Base-by-base conservation (phyloP, 1,284 basidiomycete species). In the Moesziomyces sp. region DNA sequence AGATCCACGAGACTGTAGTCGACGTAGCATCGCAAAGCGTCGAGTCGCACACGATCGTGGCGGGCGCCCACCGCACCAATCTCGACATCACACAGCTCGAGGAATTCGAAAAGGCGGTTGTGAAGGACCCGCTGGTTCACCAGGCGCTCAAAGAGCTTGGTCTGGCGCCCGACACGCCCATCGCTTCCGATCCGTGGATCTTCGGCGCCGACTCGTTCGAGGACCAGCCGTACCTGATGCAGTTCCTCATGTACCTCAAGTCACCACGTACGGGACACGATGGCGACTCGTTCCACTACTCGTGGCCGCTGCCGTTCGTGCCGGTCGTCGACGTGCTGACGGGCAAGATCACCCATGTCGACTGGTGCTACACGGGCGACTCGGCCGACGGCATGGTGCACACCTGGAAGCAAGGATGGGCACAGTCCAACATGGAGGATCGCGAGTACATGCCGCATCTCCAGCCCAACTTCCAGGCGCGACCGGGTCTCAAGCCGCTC, bases 221-320 rank as follows among this genome's bases (percentile, higher is more conserved):
- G 14, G 58, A 75, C 24, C 55, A 76, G 52, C 76, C 74, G 8
- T 57, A 53, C 46, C 49, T 73, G 46, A 59, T 76, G 54, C 65
- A 65, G 47, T 78, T 69, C 56, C 70, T 72, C 51, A 72, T 74
- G 67, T 78, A 66, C 50, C 57, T 78, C 53, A 63, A 66, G 55
- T 64, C 70, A 3, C 70, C 64, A 10, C 42, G 59, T 4, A 35
- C 28, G 16, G 63, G 44, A 3, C 26, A 57, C 33, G 61, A 79
- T 42, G 61, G 59, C 3, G 74, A 83, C 50, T 70, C 75, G 40
- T 80, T 78, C 69, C 84, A 85, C 76, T 85, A 85, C 70, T 73
- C 84, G 28, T 73, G 74, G 18, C 85, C 85, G 1, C 66, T 85
- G 8, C 85, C 85, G 5, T 65, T 86, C 49, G 68, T 84, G 23